Evolutionary conservation across 768 basidiomycete genomes (phyloP), one percentile per base, ranked within the genome.

Genomic region (Lentinus tigrinus): DNA sequence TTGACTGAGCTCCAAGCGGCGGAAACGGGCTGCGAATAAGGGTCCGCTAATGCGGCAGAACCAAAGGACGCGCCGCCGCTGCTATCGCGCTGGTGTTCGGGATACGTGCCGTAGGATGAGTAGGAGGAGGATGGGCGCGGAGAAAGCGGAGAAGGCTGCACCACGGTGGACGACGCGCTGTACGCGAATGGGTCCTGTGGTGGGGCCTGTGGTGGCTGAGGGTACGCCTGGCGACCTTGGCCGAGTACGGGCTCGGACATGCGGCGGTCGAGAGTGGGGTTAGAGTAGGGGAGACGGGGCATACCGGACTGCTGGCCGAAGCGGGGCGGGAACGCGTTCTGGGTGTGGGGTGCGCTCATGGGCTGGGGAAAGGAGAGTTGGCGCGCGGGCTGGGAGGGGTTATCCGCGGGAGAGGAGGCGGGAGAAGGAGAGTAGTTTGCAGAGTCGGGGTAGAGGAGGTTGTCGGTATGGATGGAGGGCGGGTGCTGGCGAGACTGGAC

Each of bases 181-280:
- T 59, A 61, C 8, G 58, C 51, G 39, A 58, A 60, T 4, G 57
- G 43, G 51, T 59, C 49, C 14, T 55, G 59, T 40, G 51, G 56
- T 21, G 54, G 28, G 44, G 54, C 1, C 11, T 6, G 56, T 1
- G 51, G 56, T 11, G 56, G 58, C 40, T 61, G 62, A 38, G 61
- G 34, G 13, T 60, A 63, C 16, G 62, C 40, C 31, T 56, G 58
- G 47, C 51, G 56, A 17, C 60, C 57, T 47, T 48, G 54, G 31
- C 59, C 60, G 57, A 64, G 74, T 54, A 82, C 73, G 47, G 86
- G 85, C 69, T 87, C 85, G 66, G 86, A 88, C 83, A 87, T 85
- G 70, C 86, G 83, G 67, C 85, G 83, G 74, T 85, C 84, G 56
- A 80, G 71, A 61, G 76, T 68, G 56, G 74, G 62, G 40, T 53